Base-by-base conservation (phyloP, 2,329 filamentous ascomycete genomes). In the Mycosphaerella sp. region DNA sequence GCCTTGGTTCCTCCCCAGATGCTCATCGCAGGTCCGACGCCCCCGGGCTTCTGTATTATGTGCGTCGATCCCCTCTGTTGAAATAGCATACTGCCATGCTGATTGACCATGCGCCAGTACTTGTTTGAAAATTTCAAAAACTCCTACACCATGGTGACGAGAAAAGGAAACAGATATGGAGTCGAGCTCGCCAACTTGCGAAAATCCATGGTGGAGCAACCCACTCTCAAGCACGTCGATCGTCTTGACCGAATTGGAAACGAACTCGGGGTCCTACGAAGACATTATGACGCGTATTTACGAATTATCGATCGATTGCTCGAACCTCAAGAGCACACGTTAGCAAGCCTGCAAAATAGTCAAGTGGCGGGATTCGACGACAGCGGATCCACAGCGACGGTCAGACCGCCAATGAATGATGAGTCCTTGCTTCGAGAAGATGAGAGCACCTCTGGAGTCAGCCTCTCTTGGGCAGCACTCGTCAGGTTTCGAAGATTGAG, bases 41-140 rank as follows among this genome's bases (percentile, higher is more conserved):
- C 1, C 77, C 82, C 0, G 82, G 81, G 17, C 73, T 82, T 17
- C 70, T 85, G 2, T 84, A 85, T 69, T 85, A 84, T 66, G 48
- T 51, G 45, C 21, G 48, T 36, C 11, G 21, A 21, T 10, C 38
- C 8, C 17, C 6, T 29, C 1, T 23, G 41, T 1, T 26, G 21
- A 2, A 21, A 8, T 12, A 9, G 26, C 42, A 26, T 14, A 42
- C n/a, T 42, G 4, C 2, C 4, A 10, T 12, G 6, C 6, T 38
- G 41, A 29, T 6, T 29, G 26, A 7, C 26, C 26, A 29, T 29
- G 26, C 6, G 26, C 26, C n/a, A 51, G 48, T 85, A 84, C 62
- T 70, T 85, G 0, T 85, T 85, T 62, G 82, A 86, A 62, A 82
- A 85, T 63, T 85, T 83, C 73, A 76, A 76, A 36, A 80, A 80